Percentiles rank a stretch among this genome's conserved stretches.
Evolutionary conservation across 108 stramenopile species (phyloP).

Genomic region (Poteriospumella lacustris): DNA sequence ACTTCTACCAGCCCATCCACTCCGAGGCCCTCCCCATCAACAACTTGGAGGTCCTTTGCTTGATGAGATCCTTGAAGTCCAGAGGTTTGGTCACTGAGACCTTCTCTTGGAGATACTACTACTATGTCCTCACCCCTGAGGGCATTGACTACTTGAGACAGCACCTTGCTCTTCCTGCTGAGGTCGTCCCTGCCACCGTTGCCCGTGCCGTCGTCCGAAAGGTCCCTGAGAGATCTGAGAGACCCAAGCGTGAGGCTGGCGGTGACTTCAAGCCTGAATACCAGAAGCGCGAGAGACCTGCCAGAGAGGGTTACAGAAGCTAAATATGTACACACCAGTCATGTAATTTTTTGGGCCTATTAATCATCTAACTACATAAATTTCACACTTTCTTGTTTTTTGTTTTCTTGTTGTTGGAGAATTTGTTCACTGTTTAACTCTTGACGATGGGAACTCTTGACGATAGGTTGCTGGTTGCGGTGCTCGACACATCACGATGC

Average conservation of each 20-base stretch:
- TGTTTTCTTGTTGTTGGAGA: too few species aligned
- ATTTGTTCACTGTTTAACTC: too few species aligned
- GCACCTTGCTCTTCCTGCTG: slow-evolving; percentile 14
- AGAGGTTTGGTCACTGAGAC: slow-evolving; percentile 19
- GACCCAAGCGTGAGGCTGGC: not conserved
- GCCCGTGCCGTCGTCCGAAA: not conserved
- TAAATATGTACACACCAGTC: not conserved
- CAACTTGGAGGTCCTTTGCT: slow-evolving; percentile 17
- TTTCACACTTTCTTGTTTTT: too few species aligned
- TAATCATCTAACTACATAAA: too few species aligned
- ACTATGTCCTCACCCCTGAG: slow-evolving; percentile 15
- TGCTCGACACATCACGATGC: too few species aligned
- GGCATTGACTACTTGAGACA: slow-evolving; percentile 27
- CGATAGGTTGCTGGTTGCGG: too few species aligned
- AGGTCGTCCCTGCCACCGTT: slow-evolving; percentile 27
- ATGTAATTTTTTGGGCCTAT: too few species aligned
- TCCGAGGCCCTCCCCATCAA: not conserved
- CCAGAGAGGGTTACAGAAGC: not conserved
- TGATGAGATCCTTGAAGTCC: slow-evolving; percentile 8
- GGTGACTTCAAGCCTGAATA: slow-evolving; percentile 27
- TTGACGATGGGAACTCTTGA: too few species aligned
- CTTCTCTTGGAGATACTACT: slow-evolving; percentile 28
- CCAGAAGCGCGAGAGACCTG: not conserved
- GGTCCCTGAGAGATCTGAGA: too few species aligned
- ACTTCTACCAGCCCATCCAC: not conserved